phyloP scores from a whole-genome alignment of 1,284 basidiomycete species.

The Meira nashicola region DNA sequence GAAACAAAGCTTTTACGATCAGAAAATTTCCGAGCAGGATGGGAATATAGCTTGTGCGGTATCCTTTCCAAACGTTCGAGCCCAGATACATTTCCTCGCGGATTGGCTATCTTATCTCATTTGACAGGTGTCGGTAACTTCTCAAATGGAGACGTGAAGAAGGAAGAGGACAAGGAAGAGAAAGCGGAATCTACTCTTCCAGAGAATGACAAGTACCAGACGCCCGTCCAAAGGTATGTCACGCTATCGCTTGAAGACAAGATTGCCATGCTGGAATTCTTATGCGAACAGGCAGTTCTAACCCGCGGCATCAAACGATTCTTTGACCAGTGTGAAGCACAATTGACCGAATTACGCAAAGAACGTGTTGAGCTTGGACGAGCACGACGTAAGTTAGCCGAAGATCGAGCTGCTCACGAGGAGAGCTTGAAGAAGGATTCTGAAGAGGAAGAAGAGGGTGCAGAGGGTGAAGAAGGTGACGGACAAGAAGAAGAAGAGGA shows the following conservation, averaged over 20 bases:
- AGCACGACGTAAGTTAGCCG: slow-evolving; percentile 70
- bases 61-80: slow-evolving; percentile 40
- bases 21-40: slow-evolving; percentile 40
- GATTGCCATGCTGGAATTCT: slow-evolving; percentile 75
- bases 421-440: slow-evolving; percentile 42
- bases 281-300: slow-evolving; percentile 82
- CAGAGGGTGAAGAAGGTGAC: slow-evolving; percentile 12
- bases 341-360: slow-evolving; percentile 85
- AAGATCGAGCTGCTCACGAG: slow-evolving; percentile 67
- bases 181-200: slow-evolving; percentile 30
- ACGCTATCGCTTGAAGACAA: slow-evolving; percentile 71
- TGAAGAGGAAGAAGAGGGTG: slow-evolving; percentile 17
- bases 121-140: slow-evolving; percentile 31
- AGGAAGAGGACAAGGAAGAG: slow-evolving; percentile 14
- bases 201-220: slow-evolving; percentile 35
- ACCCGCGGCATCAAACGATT: slow-evolving; percentile 79
- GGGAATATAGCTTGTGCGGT: slow-evolving; percentile 40
- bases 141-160: neutral
- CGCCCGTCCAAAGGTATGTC: slow-evolving; percentile 61
- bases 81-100: slow-evolving; percentile 36
- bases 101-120: slow-evolving; percentile 44
- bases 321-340: slow-evolving; percentile 83
- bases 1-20: slow-evolving; percentile 31
- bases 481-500: slow-evolving; percentile 14
- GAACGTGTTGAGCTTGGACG: slow-evolving; percentile 91